Conservation (phyloP, 192 early-diverging fungal species). For the Dimargaris xerosporica region DNA sequence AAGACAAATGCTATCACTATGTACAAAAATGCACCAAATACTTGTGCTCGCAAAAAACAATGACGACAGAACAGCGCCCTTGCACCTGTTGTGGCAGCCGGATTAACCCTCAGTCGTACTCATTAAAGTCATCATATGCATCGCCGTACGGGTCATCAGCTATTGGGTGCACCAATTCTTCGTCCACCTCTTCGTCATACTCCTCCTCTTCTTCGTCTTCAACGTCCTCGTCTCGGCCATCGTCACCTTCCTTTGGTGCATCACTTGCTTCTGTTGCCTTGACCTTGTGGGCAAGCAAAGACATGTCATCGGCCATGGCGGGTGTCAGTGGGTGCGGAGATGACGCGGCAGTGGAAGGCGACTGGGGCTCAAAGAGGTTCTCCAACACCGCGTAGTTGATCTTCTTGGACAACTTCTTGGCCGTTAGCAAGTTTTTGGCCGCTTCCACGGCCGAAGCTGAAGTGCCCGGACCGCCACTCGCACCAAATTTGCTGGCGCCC, state of each 20-base stretch:
- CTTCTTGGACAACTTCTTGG: constrained; percentile 72
- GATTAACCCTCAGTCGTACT: constrained; percentile 13
- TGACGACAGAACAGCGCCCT: too few relatives aligned
- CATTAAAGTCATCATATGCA: constrained; percentile 20
- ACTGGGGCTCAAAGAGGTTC: constrained; percentile 40
- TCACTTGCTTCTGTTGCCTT: constrained; percentile 16
- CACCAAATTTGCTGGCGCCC: constrained; percentile 1
- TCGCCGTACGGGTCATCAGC: constrained; percentile 17
- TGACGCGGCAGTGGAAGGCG: constrained; percentile 11
- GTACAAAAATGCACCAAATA: too few relatives aligned
- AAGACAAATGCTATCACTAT: too few relatives aligned
- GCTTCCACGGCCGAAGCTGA: constrained; percentile 61
- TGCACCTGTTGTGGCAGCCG: too few relatives aligned
- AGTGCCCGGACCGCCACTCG: constrained; percentile 15
- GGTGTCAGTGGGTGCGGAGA: constrained; percentile 21
- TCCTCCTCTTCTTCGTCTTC: constrained; percentile 28
- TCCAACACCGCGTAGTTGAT: constrained; percentile 78
- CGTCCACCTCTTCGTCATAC: constrained; percentile 6
- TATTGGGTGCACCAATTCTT: constrained; percentile 12
- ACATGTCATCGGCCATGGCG: constrained; percentile 12
- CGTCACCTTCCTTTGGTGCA: constrained; percentile 13
- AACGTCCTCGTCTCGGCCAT: constrained; percentile 26
- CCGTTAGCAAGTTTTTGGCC: constrained; percentile 49
- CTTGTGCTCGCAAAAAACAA: too few relatives aligned
- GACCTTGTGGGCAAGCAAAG: constrained; percentile 17